Base-by-base conservation (phyloP, 371 early-diverging fungal genomes). In the Mucor racemosus region DNA sequence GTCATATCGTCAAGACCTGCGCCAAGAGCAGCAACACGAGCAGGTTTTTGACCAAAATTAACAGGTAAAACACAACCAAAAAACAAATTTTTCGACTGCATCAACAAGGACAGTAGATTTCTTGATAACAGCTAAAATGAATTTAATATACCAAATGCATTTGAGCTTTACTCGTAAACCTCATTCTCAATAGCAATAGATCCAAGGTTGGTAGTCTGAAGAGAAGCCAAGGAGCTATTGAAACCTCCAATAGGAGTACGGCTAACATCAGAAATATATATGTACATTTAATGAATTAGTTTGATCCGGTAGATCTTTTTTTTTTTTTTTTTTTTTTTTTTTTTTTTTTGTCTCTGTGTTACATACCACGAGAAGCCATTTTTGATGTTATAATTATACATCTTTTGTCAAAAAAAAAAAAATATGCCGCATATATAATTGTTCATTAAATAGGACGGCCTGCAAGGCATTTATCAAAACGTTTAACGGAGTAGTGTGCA, bases 221-320 rank as follows among this genome's bases (percentile, higher is more conserved):
- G 78, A 36, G 94, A 88, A 41, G 95, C 86, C 40, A 99, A 87
- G 7, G 94, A 90, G 19, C 97, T 97, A 57, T 92, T 91, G 79
- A 97, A 97, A 56, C 91, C 86, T 67, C 98, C 99, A 62, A 97
- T 85, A 59, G 99, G 95, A n/a, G 99, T 98, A 73, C 99, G 90
- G 41, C 86, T 91, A 64, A 87, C 88, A 69, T 93, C 89, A 60
- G 93, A 91, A 76, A 98, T 96, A 76, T 91, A 96, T 65, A 95
- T 96, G 64, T 92, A 92, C 62, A 62, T 10, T 40, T 14, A 40
- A 13, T 5, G 6, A 58, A 63, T n/a, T 42, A 8, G 19, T 34
- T 31, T 15, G 6, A 11, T 13, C 31, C 17, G 17, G 38, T 50
- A 26, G 61, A 34, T 21, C 15, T 60, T 35, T 44, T 26, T 26